Evolutionary conservation across 768 basidiomycete species (phyloP), one percentile per base, ranked within the genome.

Genomic region (Boletus sp.): DNA sequence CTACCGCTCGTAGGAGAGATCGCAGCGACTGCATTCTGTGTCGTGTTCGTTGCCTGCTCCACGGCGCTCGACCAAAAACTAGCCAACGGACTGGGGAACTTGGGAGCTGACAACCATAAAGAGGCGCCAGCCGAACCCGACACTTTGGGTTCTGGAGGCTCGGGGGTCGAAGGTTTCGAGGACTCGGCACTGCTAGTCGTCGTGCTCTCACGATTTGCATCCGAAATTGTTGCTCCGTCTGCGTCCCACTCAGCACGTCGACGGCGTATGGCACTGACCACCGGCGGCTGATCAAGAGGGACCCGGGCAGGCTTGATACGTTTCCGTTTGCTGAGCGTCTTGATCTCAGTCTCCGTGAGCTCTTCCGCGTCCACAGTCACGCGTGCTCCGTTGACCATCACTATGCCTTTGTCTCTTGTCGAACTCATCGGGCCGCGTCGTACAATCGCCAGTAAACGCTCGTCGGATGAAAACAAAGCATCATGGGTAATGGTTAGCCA

Each of bases 401-500:
- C 89, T 7, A 84, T 63, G 0, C 90, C 89, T 66, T 88, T 92
- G 72, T 93, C 92, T 73, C 85, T 87, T 54, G 82, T 81, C 20
- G 72, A 72, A 24, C 75, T 73, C 44, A 75, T 70, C 0, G 87
- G 84, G 1, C 87, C 90, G 29, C 86, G 80, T 18, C 91, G 82
- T 8, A 96, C 85, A 57, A 94, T 85, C 12, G 81, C 81, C 47
- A 86, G 74, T 0, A 95, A 75, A 47, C 87, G 82, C 53, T 95
- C 94, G 40, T 91, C 86, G 20, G 86, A 84, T 7, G 88, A 80
- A 61, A 86, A 83, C n/a, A 87, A 71, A 2, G 85, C 83, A 59
- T 96, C 91, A 64, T 98, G 95, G 5, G 85, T 89, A 64, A 98
- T 78, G 0, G 93, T 94, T 29, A 99, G 72, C 97, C 97, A 99